A percentile compares a stretch with the other conserved stretches of the same genome.
Evolutionary conservation across 208 protist genomes (phyloP).

Genomic region (Acanthamoeba royreba): DNA sequence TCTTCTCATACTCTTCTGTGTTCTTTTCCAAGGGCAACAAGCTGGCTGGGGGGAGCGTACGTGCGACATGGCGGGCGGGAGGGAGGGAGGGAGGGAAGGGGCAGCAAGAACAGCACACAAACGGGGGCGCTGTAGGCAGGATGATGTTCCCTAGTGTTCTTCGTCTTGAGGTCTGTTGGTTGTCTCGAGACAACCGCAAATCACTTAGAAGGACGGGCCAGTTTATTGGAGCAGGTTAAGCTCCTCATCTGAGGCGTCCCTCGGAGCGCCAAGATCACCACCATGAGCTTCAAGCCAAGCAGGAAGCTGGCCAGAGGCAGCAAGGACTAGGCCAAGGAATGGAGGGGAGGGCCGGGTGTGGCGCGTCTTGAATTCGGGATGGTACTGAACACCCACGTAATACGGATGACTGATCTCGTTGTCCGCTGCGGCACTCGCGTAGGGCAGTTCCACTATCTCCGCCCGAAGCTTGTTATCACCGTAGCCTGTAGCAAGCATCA

Average conservation of each 20-base stretch:
- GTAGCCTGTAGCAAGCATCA: slow-evolving; percentile 62
- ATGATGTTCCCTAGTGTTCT: too few relatives aligned
- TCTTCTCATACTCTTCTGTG: too few relatives aligned
- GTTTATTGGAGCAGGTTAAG: not conserved
- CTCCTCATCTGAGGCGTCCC: not conserved
- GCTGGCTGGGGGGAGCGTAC: too few relatives aligned
- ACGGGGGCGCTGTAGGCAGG: too few relatives aligned
- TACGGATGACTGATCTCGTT: slow-evolving; percentile 51
- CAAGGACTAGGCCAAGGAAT: slow-evolving; percentile 94
- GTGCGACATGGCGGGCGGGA: too few relatives aligned
- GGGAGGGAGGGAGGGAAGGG: too few relatives aligned
- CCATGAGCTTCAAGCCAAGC: not conserved
- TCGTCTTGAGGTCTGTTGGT: too few relatives aligned
- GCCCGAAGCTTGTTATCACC: slow-evolving; percentile 86
- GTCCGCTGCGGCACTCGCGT: not conserved
- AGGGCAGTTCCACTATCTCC: slow-evolving; percentile 84
- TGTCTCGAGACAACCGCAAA: too few relatives aligned
- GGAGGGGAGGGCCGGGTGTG: slow-evolving; percentile 92
- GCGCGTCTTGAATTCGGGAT: slow-evolving; percentile 97
- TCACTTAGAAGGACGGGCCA: too few relatives aligned
- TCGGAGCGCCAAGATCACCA: not conserved
- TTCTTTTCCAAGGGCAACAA: too few relatives aligned
- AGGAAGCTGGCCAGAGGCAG: slow-evolving; percentile 70
- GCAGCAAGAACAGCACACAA: too few relatives aligned
- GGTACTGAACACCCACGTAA: slow-evolving; percentile 96